These are phyloP conservation scores for Rhizopogon rudus DNA, from an alignment of 768 basidiomycete species.

Conservation along the genomic window DNA sequence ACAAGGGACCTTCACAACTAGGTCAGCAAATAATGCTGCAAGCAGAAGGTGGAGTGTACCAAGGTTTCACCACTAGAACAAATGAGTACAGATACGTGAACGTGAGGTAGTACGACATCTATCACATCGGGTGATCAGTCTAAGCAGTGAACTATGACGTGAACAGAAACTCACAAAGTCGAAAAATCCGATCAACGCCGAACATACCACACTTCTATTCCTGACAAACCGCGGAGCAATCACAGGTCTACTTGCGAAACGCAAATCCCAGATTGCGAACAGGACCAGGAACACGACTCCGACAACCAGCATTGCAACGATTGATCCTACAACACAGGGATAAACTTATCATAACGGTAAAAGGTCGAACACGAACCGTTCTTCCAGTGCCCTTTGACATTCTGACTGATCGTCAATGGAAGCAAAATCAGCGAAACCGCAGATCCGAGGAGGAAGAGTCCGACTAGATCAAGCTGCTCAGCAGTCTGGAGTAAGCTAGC, in stretches of 20 bases:
- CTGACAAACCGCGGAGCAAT: slow-evolving; percentile 53
- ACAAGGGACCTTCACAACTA: slow-evolving; percentile 42
- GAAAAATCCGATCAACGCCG: slow-evolving; percentile 56
- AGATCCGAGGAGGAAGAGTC: slow-evolving; percentile 45
- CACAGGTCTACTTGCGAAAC: slow-evolving; percentile 52
- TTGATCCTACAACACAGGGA: slow-evolving; percentile 31
- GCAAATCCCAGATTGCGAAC: slow-evolving; percentile 44
- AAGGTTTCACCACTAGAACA: slow-evolving; percentile 47
- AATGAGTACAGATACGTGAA: slow-evolving; percentile 73
- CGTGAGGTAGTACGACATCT: slow-evolving; percentile 65
- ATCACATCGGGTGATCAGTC: background rate
- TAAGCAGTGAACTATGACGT: background rate
- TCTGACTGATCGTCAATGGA: slow-evolving; percentile 45
- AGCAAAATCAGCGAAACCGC: slow-evolving; percentile 49
- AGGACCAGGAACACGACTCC: slow-evolving; percentile 40
- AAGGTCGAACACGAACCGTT: slow-evolving; percentile 33
- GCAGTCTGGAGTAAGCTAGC: slow-evolving; percentile 15
- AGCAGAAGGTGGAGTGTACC: slow-evolving; percentile 23
- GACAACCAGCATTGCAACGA: slow-evolving; percentile 47
- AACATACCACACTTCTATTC: slow-evolving; percentile 56
- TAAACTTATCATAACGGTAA: background rate
- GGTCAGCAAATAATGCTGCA: background rate
- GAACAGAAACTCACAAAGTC: slow-evolving; percentile 43
- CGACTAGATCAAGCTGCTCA: slow-evolving; percentile 42
- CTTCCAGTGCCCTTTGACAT: slow-evolving; percentile 36